phyloP scores from a whole-genome alignment of 257 asterid species.

The Solanum dulcamara region DNA sequence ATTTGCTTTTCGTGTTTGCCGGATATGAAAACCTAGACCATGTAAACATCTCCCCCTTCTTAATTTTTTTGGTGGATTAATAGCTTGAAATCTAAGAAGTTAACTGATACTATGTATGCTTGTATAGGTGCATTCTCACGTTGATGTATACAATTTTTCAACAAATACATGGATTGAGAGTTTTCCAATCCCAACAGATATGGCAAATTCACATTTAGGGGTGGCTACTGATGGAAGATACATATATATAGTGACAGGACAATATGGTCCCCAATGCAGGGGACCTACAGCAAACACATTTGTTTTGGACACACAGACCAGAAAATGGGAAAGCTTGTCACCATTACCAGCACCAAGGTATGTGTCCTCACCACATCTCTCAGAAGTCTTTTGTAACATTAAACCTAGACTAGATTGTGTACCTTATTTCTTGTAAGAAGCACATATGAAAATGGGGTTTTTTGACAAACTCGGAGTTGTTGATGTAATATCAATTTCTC shows the following conservation, averaged over 20 bases:
- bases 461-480: too few species aligned
- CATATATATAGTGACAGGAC: slow-evolving; percentile 53
- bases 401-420: background rate
- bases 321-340: slow-evolving; percentile 43
- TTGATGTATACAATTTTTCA: slow-evolving; percentile 56
- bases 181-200: slow-evolving; percentile 48
- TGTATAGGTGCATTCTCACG: slow-evolving; percentile 62
- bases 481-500: background rate
- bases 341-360: slow-evolving; percentile 73
- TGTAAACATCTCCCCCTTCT: slow-evolving; percentile 29
- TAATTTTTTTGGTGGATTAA: background rate
- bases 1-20: slow-evolving; percentile 47
- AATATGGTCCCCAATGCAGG: slow-evolving; percentile 63
- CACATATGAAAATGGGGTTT: background rate
- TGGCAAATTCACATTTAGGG: slow-evolving; percentile 78
- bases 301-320: slow-evolving; percentile 46
- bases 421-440: background rate
- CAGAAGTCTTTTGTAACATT: background rate
- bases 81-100: background rate
- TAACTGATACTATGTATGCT: background rate
- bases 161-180: slow-evolving; percentile 45
- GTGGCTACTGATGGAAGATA: slow-evolving; percentile 70
- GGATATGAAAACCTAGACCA: slow-evolving; percentile 52
- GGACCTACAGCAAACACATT: slow-evolving; percentile 36
- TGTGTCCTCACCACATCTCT: background rate